Conservation (phyloP, 2,329 filamentous ascomycete species). For the Fusarium sp. region DNA sequence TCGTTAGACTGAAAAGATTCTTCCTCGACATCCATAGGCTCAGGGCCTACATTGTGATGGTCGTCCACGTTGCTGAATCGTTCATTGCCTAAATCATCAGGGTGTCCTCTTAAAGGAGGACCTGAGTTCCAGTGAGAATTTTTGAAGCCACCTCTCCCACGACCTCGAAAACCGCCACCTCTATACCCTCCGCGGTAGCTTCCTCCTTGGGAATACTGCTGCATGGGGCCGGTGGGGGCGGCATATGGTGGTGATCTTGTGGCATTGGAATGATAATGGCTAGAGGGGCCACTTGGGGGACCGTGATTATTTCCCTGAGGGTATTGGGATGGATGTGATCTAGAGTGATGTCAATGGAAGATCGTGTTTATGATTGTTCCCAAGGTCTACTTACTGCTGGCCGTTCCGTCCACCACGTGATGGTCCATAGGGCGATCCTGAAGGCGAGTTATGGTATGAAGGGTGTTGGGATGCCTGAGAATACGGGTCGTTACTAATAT, state of each 20-base stretch:
- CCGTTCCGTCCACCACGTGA: constrained; percentile 56
- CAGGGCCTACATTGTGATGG: constrained; percentile 22
- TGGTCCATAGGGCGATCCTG: constrained; percentile 57
- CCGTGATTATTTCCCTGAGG: constrained; percentile 63
- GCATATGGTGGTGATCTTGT: constrained; percentile 66
- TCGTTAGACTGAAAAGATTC: constrained; percentile 42
- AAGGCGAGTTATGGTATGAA: constrained; percentile 61
- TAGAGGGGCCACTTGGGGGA: constrained; percentile 65
- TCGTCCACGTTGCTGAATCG: constrained; percentile 37
- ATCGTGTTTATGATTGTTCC: not conserved
- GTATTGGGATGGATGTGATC: constrained; percentile 73
- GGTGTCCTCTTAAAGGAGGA: constrained; percentile 39
- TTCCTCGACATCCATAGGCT: constrained; percentile 34
- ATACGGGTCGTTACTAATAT: constrained; percentile 55
- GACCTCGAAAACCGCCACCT: constrained; percentile 71
- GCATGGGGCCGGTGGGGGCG: constrained; percentile 68
- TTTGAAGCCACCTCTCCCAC: constrained; percentile 73
- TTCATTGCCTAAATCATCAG: constrained; percentile 39
- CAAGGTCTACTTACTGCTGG: constrained; percentile 54
- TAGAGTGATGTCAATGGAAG: constrained; percentile 46
- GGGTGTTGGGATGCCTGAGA: constrained; percentile 59
- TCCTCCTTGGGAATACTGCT: constrained; percentile 62
- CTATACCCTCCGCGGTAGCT: constrained; percentile 61
- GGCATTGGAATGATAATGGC: constrained; percentile 64
- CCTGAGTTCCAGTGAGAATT: constrained; percentile 72